phyloP scores from a whole-genome alignment of 495 filamentous ascomycete genomes.

The Cetradonia linearis region DNA sequence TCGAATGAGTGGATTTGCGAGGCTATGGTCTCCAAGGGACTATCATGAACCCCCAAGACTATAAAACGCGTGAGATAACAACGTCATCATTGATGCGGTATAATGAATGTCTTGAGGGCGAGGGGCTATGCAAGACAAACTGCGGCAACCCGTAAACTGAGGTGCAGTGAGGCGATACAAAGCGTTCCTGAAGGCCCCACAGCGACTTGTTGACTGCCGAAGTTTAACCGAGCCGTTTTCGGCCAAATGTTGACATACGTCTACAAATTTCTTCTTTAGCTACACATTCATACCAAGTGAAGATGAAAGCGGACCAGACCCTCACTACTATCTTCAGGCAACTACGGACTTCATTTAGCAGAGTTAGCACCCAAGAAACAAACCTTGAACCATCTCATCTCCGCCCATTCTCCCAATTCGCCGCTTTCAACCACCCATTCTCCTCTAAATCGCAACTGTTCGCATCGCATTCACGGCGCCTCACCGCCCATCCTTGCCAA shows the following conservation, averaged over 20 bases:
- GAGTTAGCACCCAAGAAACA: not conserved
- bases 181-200: conserved; percentile 11
- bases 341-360: not conserved
- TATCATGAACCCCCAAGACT: not conserved
- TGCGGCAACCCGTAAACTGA: not conserved
- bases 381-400: not conserved
- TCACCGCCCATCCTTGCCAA: not conserved
- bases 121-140: not conserved
- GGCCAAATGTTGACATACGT: not conserved
- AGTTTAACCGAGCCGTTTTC: conserved; percentile 9
- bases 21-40: not conserved
- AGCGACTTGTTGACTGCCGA: not conserved
- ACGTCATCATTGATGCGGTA: not conserved
- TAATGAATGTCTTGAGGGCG: not conserved
- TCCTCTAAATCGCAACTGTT: not conserved
- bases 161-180: conserved; percentile 1
- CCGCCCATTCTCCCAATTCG: conserved; percentile 9
- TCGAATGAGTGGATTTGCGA: not conserved
- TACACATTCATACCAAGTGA: not conserved
- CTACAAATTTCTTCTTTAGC: not conserved
- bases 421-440: conserved; percentile 23
- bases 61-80: not conserved
- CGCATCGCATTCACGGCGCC: not conserved
- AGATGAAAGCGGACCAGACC: conserved; percentile 14
- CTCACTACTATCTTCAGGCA: conserved; percentile 8